Percentiles rank a stretch among this genome's conserved stretches.
Evolutionary conservation across 768 basidiomycete genomes (phyloP).

Genomic region (Hirschioporus abietinus): DNA sequence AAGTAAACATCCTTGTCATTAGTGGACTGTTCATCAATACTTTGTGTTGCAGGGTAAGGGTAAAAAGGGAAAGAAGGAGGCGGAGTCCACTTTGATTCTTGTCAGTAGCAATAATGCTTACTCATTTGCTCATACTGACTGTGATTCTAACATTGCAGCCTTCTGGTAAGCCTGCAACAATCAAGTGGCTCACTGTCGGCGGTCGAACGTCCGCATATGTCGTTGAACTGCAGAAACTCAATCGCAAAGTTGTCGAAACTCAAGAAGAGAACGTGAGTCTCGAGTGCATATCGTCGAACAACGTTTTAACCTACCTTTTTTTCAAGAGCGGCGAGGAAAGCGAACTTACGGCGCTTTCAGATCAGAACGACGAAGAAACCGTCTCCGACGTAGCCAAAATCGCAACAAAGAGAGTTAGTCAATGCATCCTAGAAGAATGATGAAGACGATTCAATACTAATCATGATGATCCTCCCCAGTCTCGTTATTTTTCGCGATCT

Average conservation of each 20-base stretch:
- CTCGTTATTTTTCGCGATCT: background rate
- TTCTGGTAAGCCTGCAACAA: constrained; percentile 62
- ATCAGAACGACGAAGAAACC: background rate
- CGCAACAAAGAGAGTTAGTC: background rate
- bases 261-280: background rate
- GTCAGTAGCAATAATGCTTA: constrained; percentile 24
- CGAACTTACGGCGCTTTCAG: background rate
- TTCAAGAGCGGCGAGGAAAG: background rate
- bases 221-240: constrained; percentile 47
- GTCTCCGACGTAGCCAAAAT: background rate
- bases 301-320: background rate
- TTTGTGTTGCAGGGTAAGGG: constrained; percentile 45
- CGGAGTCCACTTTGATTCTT: constrained; percentile 33
- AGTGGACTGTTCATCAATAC: constrained; percentile 11
- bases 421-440: background rate
- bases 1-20: constrained; percentile 9
- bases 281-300: background rate
- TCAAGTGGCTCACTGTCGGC: constrained; percentile 70
- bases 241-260: background rate
- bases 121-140: background rate
- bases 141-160: constrained; percentile 36
- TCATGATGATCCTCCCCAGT: background rate
- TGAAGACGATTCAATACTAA: background rate
- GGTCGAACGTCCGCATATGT: constrained; percentile 76
- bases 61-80: constrained; percentile 37